Percentiles rank a stretch among this genome's conserved stretches.
These are phyloP conservation scores for Sistotremastrum suecicum DNA, from an alignment of 768 basidiomycete genomes.

Conservation along the genomic window DNA sequence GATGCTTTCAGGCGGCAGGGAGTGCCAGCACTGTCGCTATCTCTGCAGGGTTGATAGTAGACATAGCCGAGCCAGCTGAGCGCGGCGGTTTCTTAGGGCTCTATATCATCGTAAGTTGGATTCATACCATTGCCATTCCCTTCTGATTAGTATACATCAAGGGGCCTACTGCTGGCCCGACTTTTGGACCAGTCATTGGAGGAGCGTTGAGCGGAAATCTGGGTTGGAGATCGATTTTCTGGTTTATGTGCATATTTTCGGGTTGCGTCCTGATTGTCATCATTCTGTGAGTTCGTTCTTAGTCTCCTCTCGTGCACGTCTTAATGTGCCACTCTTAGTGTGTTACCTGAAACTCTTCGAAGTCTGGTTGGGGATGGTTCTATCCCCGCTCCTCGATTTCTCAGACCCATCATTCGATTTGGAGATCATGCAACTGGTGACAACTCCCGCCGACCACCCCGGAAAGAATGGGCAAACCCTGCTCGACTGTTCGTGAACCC, in stretches of 20 bases:
- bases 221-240: constrained; percentile 60
- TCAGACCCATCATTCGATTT: constrained; percentile 18
- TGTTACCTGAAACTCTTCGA: constrained; percentile 12
- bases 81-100: constrained; percentile 63
- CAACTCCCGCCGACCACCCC: constrained; percentile 8
- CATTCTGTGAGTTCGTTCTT: constrained; percentile 16
- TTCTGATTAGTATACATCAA: no score
- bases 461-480: constrained; percentile 35
- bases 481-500: constrained; percentile 26
- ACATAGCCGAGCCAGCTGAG: constrained; percentile 61
- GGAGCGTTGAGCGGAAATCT: constrained; percentile 36
- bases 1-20: constrained; percentile 67
- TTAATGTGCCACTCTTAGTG: constrained; percentile 10
- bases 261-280: constrained; percentile 32
- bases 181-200: constrained; percentile 36
- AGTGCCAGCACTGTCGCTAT: constrained; percentile 69
- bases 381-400: constrained; percentile 15
- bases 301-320: constrained; percentile 13
- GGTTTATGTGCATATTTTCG: constrained; percentile 41
- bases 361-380: constrained; percentile 18
- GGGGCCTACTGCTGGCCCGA: constrained; percentile 13
- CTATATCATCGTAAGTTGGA: constrained; percentile 18
- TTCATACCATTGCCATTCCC: no score
- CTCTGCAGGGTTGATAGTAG: constrained; percentile 48
- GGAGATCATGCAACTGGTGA: no score